Evolutionary conservation across 805 yeast genomes (phyloP), one percentile per base, ranked within the genome.

Genomic region (Spathaspora sp.): DNA sequence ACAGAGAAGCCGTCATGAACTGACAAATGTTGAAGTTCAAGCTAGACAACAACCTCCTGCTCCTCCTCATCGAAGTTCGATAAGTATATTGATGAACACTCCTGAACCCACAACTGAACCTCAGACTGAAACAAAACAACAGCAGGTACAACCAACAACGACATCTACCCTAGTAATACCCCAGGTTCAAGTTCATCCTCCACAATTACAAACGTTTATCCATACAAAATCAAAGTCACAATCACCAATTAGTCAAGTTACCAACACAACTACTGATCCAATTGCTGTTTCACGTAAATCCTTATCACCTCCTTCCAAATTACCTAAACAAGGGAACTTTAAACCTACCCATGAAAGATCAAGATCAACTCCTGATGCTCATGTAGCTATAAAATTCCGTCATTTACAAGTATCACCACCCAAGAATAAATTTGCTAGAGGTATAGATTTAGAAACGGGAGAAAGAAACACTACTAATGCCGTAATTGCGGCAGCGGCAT

Each of bases 401-500:
- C 38, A 35, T 29, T 18, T 45, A 17, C 47, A 31, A 17, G 28
- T 47, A 26, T 28, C 38, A 12, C 51, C 42, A 17, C 39, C 35
- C 11, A 19, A 23, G 14, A 19, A 28, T 17, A n/a, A 49, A 42
- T 42, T 47, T 23, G 51, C 43, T 29, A 60, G 76, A 29, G 78
- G 77, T 0, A 69, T 68, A 46, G 68, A 67, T 53, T 60, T 64
- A 28, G 65, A 63, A 53, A 65, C 68, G 14, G 71, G 73, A 1
- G 64, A 65, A 51, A 51, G 75, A 45, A 69, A 65, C 48, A 66
- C 59, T 31, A 69, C 68, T 47, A 79, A 83, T 58, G 89, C 88
- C 0, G 76, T 78, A 58, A 86, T 87, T 8, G 94, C 93, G 0
- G 94, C 94, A 1, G 93, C 92, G 8, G 93, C 93, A 0, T 70